Base-by-base conservation (phyloP, 2,329 filamentous ascomycete genomes). In the Botrytis squamosa region DNA sequence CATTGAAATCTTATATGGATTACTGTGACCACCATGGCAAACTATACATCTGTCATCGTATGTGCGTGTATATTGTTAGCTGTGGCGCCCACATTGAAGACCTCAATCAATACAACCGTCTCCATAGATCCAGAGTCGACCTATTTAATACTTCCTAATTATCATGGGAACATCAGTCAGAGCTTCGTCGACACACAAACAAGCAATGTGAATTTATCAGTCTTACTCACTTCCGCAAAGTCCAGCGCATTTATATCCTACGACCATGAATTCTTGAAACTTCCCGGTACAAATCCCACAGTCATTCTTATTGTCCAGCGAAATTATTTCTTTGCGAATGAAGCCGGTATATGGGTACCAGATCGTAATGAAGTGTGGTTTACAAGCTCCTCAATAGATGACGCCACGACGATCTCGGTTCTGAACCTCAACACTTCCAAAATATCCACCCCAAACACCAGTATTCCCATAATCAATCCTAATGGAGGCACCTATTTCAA, bases 321-420 rank as follows among this genome's bases (percentile, higher is more conserved):
- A 8, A 14, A 55, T 9, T 22, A 36, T 40, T 46, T 20, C 0
- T 57, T 57, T n/a, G 55, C 68, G 25, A 59, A 59, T 36, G 68
- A 70, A 62, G 40, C 40, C 14, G 68, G 52, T 36, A 46, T 60
- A 16, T 70, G 55, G 49, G 55, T 70, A 22, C 52, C 38, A 0
- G 49, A 33, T 20, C 57, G 36, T 20, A 70, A 70, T 33, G 68
- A 70, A 46, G 55, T 62, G 14, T 70, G 68, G 68, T 70, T 70
- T 25, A 62, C 68, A 60, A 62, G 55, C n/a, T 62, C 55, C 4
- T 36, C 65, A 8, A 55, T 68, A 9, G 36, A 68, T 16, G 29
- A 49, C 8, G n/a, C 16, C 14, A 68, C 44, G 25, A 68, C 18
- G 6, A 55, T 68, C 8, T 68, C 44, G n/a, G n/a, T 68, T 25